Conservation (phyloP, 2,329 filamentous ascomycete species). For the Dryadomyces quercus-mongolicae region DNA sequence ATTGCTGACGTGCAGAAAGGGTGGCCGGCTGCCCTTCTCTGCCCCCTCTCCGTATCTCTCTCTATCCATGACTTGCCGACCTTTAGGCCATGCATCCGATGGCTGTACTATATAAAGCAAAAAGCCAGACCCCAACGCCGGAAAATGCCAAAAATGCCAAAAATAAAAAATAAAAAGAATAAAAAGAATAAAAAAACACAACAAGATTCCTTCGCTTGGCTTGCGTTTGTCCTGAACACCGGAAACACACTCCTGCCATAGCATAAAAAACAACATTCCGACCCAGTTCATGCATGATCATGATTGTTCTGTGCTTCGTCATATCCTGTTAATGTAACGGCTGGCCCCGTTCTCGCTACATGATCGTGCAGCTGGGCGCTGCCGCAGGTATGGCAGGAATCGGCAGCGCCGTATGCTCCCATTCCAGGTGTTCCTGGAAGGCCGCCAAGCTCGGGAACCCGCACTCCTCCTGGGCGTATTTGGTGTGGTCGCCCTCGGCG, state of each 20-base stretch:
- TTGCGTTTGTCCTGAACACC: background rate
- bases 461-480: constrained; percentile 32
- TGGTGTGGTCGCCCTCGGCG: constrained; percentile 37
- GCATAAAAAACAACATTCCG: background rate
- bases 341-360: constrained; percentile 3
- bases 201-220: background rate
- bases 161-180: background rate
- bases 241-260: background rate
- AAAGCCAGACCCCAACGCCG: background rate
- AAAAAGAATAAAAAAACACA: background rate
- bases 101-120: background rate
- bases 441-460: constrained; percentile 35
- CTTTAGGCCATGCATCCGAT: background rate
- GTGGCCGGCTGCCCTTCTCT: too few species aligned
- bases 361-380: constrained; percentile 25
- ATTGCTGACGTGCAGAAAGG: too few species aligned
- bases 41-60: too few species aligned
- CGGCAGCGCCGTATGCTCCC: constrained; percentile 37
- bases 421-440: constrained; percentile 43
- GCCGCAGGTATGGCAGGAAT: constrained; percentile 21
- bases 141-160: background rate
- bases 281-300: background rate
- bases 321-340: background rate
- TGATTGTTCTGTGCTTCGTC: background rate
- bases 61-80: background rate